Percentiles rank a stretch among this genome's conserved stretches.
These are phyloP conservation scores for Pilasporangium apinafurcum DNA, from an alignment of 352 stramenopile genomes.

Conservation along the genomic window DNA sequence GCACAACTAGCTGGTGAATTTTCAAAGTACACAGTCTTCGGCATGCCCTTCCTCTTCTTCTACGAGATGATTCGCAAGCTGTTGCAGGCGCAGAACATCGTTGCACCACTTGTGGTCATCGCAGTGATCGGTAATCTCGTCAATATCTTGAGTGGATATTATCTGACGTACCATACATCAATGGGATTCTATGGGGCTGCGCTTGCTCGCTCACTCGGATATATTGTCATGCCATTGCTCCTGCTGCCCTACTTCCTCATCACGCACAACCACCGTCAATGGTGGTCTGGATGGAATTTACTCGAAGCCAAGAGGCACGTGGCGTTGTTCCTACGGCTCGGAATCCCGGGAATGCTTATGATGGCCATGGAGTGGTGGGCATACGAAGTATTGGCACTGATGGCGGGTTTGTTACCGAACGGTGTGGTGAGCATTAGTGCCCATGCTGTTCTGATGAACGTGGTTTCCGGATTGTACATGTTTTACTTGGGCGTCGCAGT, in stretches of 20 bases:
- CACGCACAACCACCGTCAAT: constrained; percentile 19
- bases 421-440: constrained; percentile 67
- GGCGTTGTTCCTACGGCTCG: constrained; percentile 46
- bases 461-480: constrained; percentile 60
- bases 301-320: constrained; percentile 27
- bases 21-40: constrained; percentile 47
- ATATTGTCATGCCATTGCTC: constrained; percentile 41
- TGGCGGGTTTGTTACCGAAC: constrained; percentile 63
- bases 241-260: constrained; percentile 49
- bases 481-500: constrained; percentile 63
- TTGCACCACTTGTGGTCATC: constrained; percentile 49
- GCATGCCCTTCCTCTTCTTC: constrained; percentile 64
- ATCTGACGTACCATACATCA: constrained; percentile 58
- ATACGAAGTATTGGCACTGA: constrained; percentile 62
- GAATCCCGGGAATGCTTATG: constrained; percentile 44
- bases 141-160: constrained; percentile 63
- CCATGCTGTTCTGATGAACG: constrained; percentile 73
- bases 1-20: constrained; percentile 50
- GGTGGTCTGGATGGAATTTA: constrained; percentile 48
- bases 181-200: constrained; percentile 69
- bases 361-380: constrained; percentile 79
- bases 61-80: constrained; percentile 80
- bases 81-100: constrained; percentile 68
- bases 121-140: constrained; percentile 50
- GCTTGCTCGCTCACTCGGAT: constrained; percentile 48